phyloP scores from a whole-genome alignment of 306 rosid genomes.

The Mimosa bimucronata region DNA sequence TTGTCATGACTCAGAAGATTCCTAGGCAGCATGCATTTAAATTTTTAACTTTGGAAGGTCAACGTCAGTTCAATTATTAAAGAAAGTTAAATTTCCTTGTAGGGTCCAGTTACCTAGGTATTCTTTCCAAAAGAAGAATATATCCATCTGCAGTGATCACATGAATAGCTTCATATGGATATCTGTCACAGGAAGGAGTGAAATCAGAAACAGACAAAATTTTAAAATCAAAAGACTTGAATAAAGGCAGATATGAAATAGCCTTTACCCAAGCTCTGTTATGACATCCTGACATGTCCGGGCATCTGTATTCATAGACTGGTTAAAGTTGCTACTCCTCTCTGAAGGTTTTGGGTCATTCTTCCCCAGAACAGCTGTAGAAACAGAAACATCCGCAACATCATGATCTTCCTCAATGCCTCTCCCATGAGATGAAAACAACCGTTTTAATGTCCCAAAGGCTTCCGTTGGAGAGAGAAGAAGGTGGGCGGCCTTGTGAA shows the following conservation, averaged over 20 bases:
- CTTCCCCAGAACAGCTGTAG: constrained; percentile 63
- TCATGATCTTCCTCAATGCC: constrained; percentile 32
- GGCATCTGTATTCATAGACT: constrained; percentile 86
- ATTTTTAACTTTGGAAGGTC: constrained; percentile 26
- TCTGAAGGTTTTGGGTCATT: constrained; percentile 55
- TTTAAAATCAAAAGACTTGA: constrained; percentile 13
- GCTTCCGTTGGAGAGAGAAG: constrained; percentile 77
- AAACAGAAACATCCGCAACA: constrained; percentile 38
- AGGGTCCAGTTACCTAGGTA: constrained; percentile 67
- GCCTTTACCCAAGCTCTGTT: constrained; percentile 87
- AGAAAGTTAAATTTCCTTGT: not conserved
- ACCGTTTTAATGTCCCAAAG: constrained; percentile 43
- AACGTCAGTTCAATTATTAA: not conserved
- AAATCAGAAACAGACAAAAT: constrained; percentile 25
- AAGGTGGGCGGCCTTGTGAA: constrained; percentile 79
- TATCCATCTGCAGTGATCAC: constrained; percentile 91
- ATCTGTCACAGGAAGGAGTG: constrained; percentile 50
- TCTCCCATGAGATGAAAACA: constrained; percentile 48
- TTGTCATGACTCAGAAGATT: not conserved
- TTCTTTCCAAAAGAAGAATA: constrained; percentile 92
- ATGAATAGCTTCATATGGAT: constrained; percentile 90
- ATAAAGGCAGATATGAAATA: constrained; percentile 25
- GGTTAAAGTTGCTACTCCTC: constrained; percentile 53
- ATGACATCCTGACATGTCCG: constrained; percentile 97
- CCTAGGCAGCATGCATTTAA: constrained; percentile 5